Conservation (phyloP, 306 rosid genomes). For the Quercus dentata region DNA sequence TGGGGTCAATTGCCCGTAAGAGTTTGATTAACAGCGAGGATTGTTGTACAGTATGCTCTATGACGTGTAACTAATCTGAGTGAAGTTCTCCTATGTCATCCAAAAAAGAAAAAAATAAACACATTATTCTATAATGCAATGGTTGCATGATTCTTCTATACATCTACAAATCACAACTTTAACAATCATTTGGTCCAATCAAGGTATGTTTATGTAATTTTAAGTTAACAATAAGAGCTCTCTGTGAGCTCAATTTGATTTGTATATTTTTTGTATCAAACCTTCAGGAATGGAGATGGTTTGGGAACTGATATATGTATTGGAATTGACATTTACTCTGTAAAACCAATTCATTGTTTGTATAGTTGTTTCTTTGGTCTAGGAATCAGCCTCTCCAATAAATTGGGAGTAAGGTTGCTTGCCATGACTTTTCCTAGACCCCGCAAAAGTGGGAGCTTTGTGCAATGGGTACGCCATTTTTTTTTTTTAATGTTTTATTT, state of each 20-base stretch:
- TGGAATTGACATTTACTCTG: neutral
- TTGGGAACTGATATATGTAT: neutral
- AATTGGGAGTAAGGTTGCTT: no score
- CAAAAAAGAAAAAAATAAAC: neutral
- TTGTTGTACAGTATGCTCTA: no score
- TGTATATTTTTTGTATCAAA: neutral
- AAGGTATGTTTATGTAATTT: neutral
- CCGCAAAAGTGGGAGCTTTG: no score
- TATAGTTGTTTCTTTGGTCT: neutral
- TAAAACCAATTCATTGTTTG: neutral
- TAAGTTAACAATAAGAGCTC: neutral
- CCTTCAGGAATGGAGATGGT: neutral
- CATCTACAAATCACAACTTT: neutral
- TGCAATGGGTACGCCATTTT: no score
- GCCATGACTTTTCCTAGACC: no score
- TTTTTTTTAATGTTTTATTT: no score
- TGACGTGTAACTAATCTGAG: accelerated
- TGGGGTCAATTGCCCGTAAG: accelerated
- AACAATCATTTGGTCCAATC: neutral
- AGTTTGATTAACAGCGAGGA: no score
- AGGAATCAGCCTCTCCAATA: neutral
- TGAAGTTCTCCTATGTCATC: no score
- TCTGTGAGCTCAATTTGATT: neutral
- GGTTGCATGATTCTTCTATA: neutral
- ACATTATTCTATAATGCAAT: neutral